These are phyloP conservation scores for Cladophialophora bantiana DNA, from an alignment of 2,329 filamentous ascomycete species.

Conservation along the genomic window DNA sequence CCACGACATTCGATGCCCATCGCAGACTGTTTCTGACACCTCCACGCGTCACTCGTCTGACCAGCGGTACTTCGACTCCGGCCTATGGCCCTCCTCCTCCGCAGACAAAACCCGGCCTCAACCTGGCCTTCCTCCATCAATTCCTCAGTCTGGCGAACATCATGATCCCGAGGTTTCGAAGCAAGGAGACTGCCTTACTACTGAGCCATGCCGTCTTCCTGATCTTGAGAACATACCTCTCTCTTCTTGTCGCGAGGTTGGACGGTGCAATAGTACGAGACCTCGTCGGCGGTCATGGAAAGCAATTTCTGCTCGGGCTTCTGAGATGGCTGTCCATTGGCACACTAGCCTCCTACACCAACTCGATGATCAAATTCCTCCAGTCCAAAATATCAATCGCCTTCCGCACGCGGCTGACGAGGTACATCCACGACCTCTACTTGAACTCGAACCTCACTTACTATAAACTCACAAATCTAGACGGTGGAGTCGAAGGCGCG, in stretches of 20 bases:
- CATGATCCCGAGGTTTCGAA: constrained; percentile 94
- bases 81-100: constrained; percentile 74
- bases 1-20: constrained; percentile 95
- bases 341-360: constrained; percentile 92
- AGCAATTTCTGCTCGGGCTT: constrained; percentile 85
- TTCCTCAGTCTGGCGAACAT: constrained; percentile 96
- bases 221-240: constrained; percentile 91
- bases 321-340: constrained; percentile 95
- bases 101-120: constrained; percentile 91
- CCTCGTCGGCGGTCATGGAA: constrained; percentile 92
- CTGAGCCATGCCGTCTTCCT: constrained; percentile 89
- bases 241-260: constrained; percentile 86
- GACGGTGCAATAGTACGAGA: constrained; percentile 97
- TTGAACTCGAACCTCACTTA: constrained; percentile 94
- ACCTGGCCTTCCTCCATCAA: constrained; percentile 94
- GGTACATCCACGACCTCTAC: constrained; percentile 97
- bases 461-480: constrained; percentile 91
- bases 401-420: constrained; percentile 90
- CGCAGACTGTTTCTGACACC: constrained; percentile 91
- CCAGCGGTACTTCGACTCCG: constrained; percentile 66
- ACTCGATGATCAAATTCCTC: constrained; percentile 98
- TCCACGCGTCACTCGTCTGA: constrained; percentile 78
- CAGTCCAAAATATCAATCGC: constrained; percentile 98
- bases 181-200: constrained; percentile 91
- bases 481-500: constrained; percentile 88